These are phyloP conservation scores for Phytophthora constricta DNA, from an alignment of 352 stramenopile genomes.

Conservation along the genomic window DNA sequence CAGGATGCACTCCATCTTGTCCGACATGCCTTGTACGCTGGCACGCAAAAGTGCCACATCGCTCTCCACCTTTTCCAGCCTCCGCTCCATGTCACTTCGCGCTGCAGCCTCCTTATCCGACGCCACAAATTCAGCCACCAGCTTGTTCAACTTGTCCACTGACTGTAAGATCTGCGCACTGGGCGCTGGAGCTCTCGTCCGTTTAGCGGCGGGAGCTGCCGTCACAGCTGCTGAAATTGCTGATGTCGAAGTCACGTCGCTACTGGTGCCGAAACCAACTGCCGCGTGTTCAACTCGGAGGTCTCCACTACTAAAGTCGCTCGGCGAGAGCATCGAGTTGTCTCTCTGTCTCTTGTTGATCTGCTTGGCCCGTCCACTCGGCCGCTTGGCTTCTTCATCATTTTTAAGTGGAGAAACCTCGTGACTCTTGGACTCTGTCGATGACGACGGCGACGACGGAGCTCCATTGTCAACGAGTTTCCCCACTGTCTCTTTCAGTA, in stretches of 20 bases:
- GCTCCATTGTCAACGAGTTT: not conserved
- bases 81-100: not conserved
- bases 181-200: not conserved
- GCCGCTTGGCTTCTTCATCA: not conserved
- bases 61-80: constrained; percentile 11
- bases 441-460: not conserved
- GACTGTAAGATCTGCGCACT: constrained; percentile 18
- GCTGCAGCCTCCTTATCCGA: not conserved
- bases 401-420: not conserved
- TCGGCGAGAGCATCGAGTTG: not conserved
- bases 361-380: not conserved
- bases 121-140: constrained; percentile 15
- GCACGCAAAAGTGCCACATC: constrained; percentile 6
- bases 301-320: not conserved
- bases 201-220: not conserved
- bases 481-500: constrained; percentile 19
- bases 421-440: not conserved
- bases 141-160: constrained; percentile 15
- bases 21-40: constrained; percentile 9
- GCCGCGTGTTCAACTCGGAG: not conserved
- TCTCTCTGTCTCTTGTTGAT: not conserved
- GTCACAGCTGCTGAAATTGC: not conserved
- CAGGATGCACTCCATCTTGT: constrained; percentile 15
- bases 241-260: not conserved
- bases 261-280: not conserved